These are phyloP conservation scores for Hepatocystis sp. DNA, from an alignment of 169 alveolate species.

Conservation along the genomic window DNA sequence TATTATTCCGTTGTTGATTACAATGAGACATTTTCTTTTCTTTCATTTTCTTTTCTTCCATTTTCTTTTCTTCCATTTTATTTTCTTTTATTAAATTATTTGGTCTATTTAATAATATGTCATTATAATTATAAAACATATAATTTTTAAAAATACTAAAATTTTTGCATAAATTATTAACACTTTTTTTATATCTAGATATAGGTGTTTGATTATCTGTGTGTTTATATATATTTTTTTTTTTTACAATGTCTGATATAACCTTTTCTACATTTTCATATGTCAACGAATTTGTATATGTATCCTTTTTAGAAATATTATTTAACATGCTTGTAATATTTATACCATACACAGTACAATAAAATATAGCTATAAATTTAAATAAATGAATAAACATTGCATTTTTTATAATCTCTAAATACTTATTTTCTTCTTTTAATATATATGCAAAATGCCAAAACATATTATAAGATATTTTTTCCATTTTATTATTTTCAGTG, in stretches of 20 bases:
- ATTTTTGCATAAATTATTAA: neutral
- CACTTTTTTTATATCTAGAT: too few relatives aligned
- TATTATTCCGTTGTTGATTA: too few relatives aligned
- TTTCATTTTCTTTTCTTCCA: neutral
- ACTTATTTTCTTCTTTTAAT: slow-evolving; percentile 22
- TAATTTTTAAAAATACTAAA: slow-evolving; percentile 27
- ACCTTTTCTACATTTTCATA: slow-evolving; percentile 33
- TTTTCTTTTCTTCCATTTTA: too few relatives aligned
- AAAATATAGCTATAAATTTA: slow-evolving; percentile 48
- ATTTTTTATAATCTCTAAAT: slow-evolving; percentile 51
- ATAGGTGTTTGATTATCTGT: too few relatives aligned
- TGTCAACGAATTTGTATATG: slow-evolving; percentile 12
- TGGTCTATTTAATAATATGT: neutral
- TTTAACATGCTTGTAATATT: slow-evolving; percentile 26
- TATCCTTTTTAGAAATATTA: slow-evolving; percentile 2
- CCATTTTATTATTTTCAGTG: neutral
- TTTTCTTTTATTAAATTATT: too few relatives aligned
- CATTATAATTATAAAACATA: slow-evolving; percentile 22
- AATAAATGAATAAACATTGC: slow-evolving; percentile 30
- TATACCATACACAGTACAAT: slow-evolving; percentile 31
- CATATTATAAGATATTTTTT: slow-evolving; percentile 38
- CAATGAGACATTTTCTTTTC: neutral
- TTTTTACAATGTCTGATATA: slow-evolving; percentile 10
- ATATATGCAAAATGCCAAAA: slow-evolving; percentile 73
- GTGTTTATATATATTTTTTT: too few relatives aligned